phyloP scores from a whole-genome alignment of 805 yeast species.

The Wickerhamiella dianesei region DNA sequence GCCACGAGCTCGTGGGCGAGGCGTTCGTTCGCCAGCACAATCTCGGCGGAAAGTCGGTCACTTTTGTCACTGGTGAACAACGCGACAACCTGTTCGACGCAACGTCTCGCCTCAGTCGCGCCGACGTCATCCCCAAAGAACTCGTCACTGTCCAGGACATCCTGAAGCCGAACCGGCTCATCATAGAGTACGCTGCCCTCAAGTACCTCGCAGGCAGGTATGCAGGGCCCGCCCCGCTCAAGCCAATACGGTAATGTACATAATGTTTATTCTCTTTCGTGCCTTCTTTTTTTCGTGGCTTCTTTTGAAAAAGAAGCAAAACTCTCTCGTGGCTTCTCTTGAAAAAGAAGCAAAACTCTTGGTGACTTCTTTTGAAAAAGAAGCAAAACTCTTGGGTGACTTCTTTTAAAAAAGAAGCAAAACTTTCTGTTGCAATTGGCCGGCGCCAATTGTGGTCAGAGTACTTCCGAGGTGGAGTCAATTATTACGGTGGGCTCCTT shows the following conservation, averaged over 20 bases:
- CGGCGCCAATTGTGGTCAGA: no score
- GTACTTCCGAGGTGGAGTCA: no score
- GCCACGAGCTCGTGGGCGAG: conserved; percentile 33
- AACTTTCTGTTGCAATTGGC: no score
- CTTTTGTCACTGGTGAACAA: conserved; percentile 53
- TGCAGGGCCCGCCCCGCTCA: conserved; percentile 8
- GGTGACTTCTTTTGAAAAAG: no score
- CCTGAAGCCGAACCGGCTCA: conserved; percentile 62
- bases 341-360: no score
- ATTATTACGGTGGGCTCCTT: no score
- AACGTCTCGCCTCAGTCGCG: conserved; percentile 38
- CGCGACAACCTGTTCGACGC: conserved; percentile 49
- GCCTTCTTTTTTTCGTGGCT: not conserved
- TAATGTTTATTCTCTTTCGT: no score
- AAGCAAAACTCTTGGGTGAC: not conserved
- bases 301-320: no score
- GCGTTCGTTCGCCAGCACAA: conserved; percentile 36
- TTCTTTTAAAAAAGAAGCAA: no score
- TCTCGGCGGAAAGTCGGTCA: conserved; percentile 24
- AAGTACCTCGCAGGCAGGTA: conserved; percentile 35
- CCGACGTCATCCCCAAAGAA: conserved; percentile 59
- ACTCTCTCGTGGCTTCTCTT: not conserved
- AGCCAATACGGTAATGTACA: conserved; percentile 4
- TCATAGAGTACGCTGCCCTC: conserved; percentile 60
- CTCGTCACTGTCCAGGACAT: conserved; percentile 73